Evolutionary conservation across 495 filamentous ascomycete genomes (phyloP).

Genomic region (Annulohypoxylon bovei): DNA sequence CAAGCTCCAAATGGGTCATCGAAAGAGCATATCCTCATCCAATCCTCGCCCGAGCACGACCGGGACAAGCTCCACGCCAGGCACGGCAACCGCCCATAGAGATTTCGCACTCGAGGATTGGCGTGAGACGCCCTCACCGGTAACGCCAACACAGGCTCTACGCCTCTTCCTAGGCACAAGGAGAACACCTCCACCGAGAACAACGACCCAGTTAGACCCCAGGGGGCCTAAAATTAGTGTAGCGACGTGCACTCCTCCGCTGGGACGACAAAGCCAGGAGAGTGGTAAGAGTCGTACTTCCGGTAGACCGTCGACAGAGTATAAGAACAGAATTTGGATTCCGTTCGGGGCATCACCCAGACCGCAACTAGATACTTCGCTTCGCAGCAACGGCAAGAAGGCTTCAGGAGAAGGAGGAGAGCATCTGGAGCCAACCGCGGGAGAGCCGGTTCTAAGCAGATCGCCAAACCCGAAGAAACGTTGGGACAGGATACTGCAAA

Average conservation of each 20-base stretch:
- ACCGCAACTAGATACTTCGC: background rate
- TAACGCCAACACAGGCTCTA: conserved; percentile 27
- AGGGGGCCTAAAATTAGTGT: background rate
- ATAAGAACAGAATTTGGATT: conserved; percentile 16
- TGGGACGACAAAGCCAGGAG: conserved; percentile 7
- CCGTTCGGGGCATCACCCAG: conserved; percentile 22
- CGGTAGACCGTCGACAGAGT: conserved; percentile 1
- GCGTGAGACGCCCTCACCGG: conserved; percentile 32
- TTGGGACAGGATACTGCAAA: conserved; percentile 6
- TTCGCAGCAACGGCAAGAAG: background rate
- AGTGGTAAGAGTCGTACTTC: conserved; percentile 9
- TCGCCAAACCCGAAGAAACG: background rate
- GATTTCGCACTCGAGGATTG: conserved; percentile 14
- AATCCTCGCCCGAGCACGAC: conserved; percentile 8
- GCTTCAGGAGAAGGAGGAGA: background rate
- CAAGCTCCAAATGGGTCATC: conserved; percentile 5
- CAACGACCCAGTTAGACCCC: conserved; percentile 14
- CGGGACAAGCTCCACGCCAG: conserved; percentile 28
- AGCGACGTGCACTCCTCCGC: background rate
- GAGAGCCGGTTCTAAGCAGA: background rate
- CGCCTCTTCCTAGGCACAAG: conserved; percentile 19
- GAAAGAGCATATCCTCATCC: conserved; percentile 23
- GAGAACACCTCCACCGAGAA: conserved; percentile 24
- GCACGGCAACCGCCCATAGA: background rate
- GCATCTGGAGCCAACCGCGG: background rate